Conservation (phyloP, 1,284 basidiomycete species). For the Tylopilus sp. region DNA sequence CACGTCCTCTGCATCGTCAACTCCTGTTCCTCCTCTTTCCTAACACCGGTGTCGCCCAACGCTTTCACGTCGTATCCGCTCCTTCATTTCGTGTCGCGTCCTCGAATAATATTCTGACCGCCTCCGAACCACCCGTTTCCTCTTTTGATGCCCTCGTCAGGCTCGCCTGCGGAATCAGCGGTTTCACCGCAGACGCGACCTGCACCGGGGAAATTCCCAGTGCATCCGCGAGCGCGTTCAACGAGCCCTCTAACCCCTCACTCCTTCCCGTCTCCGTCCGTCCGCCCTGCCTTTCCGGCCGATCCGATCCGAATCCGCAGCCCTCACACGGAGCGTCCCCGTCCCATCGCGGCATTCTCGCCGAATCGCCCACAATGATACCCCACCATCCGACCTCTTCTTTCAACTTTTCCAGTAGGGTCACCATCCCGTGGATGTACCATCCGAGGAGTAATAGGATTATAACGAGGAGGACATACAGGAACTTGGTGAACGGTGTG, state of each 20-base stretch:
- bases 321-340: background rate
- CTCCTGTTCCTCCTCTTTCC: background rate
- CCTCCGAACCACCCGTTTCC: slow-evolving; percentile 41
- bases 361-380: slow-evolving; percentile 4
- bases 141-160: slow-evolving; percentile 45
- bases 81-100: background rate
- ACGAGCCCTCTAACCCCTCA: slow-evolving; percentile 45
- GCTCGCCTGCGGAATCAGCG: slow-evolving; percentile 57
- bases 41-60: background rate
- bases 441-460: slow-evolving; percentile 21
- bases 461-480: slow-evolving; percentile 12
- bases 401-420: slow-evolving; percentile 15
- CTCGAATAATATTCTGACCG: slow-evolving; percentile 41
- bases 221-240: slow-evolving; percentile 57
- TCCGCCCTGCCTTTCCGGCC: background rate
- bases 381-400: slow-evolving; percentile 32
- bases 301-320: background rate
- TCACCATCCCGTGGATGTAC: slow-evolving; percentile 19
- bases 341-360: background rate
- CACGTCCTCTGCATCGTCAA: background rate
- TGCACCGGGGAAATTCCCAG: slow-evolving; percentile 61
- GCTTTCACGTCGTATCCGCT: background rate
- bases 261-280: background rate
- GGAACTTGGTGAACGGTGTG: slow-evolving; percentile 14
- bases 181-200: slow-evolving; percentile 58